Conservation (phyloP, 2,329 filamentous ascomycete species). For the Dichotomopilus funicola region DNA sequence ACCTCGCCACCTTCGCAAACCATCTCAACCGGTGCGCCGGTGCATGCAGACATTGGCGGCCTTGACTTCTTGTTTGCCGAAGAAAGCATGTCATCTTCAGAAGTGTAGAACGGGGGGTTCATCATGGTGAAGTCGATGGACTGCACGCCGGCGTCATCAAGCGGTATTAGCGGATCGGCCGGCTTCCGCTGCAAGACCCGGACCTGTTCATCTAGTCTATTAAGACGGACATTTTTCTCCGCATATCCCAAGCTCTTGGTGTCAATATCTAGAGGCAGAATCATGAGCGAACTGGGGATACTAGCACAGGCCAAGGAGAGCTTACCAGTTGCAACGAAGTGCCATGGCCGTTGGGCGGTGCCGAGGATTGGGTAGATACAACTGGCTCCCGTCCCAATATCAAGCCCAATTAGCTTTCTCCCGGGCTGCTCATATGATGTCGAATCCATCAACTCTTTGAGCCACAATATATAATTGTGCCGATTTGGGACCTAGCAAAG, state of each 20-base stretch:
- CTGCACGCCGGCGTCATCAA: conserved; percentile 45
- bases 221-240: conserved; percentile 57
- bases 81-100: conserved; percentile 57
- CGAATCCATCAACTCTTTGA: conserved; percentile 73
- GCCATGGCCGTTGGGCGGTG: conserved; percentile 65
- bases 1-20: conserved; percentile 68
- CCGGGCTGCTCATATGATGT: conserved; percentile 46
- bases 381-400: conserved; percentile 86
- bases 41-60: conserved; percentile 65
- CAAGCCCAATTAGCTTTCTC: conserved; percentile 61
- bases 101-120: conserved; percentile 92
- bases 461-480: conserved; percentile 86
- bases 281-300: not conserved
- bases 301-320: conserved; percentile 4
- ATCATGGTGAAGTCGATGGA: conserved; percentile 79
- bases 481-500: conserved; percentile 51
- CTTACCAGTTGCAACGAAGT: conserved; percentile 57
- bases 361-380: conserved; percentile 86
- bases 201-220: conserved; percentile 59
- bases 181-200: conserved; percentile 50
- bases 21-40: conserved; percentile 79
- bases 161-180: conserved; percentile 54
- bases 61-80: conserved; percentile 60
- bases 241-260: conserved; percentile 60
- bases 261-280: conserved; percentile 59